These are phyloP conservation scores for Aciculosporium take DNA, from an alignment of 2,329 filamentous ascomycete genomes.

Conservation along the genomic window DNA sequence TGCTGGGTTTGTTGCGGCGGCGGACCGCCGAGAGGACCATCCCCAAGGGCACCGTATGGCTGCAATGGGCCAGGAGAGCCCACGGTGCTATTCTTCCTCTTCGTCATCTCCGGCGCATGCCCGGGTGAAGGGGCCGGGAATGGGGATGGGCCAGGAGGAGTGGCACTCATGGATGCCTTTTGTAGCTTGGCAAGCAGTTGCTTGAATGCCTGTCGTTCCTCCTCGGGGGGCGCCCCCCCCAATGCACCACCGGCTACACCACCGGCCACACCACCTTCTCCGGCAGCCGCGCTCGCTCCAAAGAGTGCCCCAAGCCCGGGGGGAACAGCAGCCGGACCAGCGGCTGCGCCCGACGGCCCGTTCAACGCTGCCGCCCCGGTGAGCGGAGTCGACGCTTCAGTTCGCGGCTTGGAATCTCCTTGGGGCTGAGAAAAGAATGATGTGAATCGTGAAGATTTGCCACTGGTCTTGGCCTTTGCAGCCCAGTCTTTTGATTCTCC, in stretches of 20 bases:
- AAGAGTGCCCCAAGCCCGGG: constrained; percentile 5
- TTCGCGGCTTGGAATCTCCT: constrained; percentile 37
- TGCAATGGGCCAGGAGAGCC: constrained; percentile 35
- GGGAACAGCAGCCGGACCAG: constrained; percentile 4
- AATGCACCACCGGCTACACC: not conserved
- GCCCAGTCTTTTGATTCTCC: constrained; percentile 28
- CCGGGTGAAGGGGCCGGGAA: constrained; percentile 27
- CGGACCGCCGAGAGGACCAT: constrained; percentile 27
- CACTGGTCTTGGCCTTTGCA: constrained; percentile 39
- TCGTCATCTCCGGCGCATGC: constrained; percentile 11
- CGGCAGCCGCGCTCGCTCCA: not conserved
- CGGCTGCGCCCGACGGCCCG: constrained; percentile 2
- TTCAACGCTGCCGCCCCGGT: constrained; percentile 16
- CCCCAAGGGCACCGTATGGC: constrained; percentile 29
- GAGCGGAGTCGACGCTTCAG: constrained; percentile 33
- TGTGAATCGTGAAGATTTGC: constrained; percentile 72
- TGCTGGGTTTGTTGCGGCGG: constrained; percentile 24
- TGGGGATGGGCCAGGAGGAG: constrained; percentile 29
- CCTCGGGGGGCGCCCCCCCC: constrained; percentile 28
- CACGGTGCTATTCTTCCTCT: constrained; percentile 22
- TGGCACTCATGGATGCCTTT: constrained; percentile 33
- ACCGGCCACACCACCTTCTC: not conserved
- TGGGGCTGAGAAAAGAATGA: constrained; percentile 49
- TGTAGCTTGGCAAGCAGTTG: constrained; percentile 72
- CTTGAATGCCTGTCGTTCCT: constrained; percentile 77